Evolutionary conservation across 306 rosid species (phyloP).

Genomic region (Quercus parvula): DNA sequence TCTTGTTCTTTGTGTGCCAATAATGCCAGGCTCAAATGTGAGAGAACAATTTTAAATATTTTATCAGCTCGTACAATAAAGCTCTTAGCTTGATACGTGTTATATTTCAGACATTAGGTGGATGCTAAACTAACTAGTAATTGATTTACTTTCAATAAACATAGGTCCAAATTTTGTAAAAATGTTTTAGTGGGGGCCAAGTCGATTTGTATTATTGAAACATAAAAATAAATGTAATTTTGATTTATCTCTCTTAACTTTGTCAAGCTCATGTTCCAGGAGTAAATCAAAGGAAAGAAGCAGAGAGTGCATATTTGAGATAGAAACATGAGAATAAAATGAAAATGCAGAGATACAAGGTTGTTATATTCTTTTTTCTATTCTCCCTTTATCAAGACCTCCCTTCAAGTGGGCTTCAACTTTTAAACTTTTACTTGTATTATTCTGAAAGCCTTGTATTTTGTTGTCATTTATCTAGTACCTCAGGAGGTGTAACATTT

Average conservation of each 20-base stretch:
- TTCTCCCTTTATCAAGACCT: not conserved
- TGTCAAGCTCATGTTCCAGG: slow-evolving; percentile 38
- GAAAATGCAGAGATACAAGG: slow-evolving; percentile 63
- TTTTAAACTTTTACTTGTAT: not conserved
- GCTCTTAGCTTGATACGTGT: not conserved
- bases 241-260: not conserved
- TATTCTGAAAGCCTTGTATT: not conserved
- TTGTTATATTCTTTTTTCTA: slow-evolving; percentile 18
- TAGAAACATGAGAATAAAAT: slow-evolving; percentile 48
- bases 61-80: not conserved
- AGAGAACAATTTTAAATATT: not conserved
- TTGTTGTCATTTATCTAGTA: not conserved
- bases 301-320: slow-evolving; percentile 60
- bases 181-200: not conserved
- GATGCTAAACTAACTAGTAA: not conserved
- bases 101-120: not conserved
- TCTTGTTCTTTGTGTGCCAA: not conserved
- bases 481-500: not conserved
- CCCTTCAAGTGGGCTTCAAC: not conserved
- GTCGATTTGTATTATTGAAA: not conserved
- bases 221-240: not conserved
- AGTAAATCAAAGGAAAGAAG: slow-evolving; percentile 39
- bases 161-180: not conserved
- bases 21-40: not conserved
- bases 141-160: not conserved